Conservation (phyloP, 73 alveolate species). For the Paramecium biaurelia region DNA sequence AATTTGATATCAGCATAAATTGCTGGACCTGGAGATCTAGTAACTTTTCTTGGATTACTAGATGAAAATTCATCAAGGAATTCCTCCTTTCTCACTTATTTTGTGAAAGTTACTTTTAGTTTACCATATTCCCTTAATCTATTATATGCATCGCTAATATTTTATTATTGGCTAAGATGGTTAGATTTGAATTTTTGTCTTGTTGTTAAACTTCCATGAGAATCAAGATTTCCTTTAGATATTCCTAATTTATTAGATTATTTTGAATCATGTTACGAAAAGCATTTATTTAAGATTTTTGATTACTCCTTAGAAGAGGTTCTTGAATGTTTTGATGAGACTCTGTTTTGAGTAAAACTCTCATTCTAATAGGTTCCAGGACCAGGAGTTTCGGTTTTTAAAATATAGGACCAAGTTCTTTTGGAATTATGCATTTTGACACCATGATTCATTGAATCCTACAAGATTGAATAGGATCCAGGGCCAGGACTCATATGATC, state of each 20-base stretch:
- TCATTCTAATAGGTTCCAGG: conserved; percentile 6
- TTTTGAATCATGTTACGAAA: neutral
- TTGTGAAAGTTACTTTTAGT: conserved; percentile 33
- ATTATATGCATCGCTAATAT: neutral
- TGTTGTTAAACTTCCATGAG: neutral
- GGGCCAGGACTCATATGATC: conserved; percentile 41
- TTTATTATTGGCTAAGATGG: neutral
- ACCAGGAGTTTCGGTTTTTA: conserved; percentile 5
- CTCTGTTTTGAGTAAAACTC: neutral
- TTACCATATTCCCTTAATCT: conserved; percentile 31
- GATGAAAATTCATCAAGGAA: neutral
- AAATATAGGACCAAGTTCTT: neutral
- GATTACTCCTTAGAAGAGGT: neutral
- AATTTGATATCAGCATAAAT: neutral
- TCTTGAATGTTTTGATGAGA: neutral
- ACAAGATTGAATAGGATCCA: conserved; percentile 2
- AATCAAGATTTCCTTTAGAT: neutral
- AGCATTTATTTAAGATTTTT: neutral
- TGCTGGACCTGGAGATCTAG: conserved; percentile 45
- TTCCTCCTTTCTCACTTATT: conserved; percentile 27
- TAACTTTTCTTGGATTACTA: neutral
- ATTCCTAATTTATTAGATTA: neutral
- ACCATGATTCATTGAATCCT: neutral
- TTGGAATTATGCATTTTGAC: conserved; percentile 1
- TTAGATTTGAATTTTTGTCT: neutral